A percentile compares a stretch with the other conserved stretches of the same genome.
These are phyloP conservation scores for Juglanconis juglandina DNA, from an alignment of 2,329 filamentous ascomycete species.

Conservation along the genomic window DNA sequence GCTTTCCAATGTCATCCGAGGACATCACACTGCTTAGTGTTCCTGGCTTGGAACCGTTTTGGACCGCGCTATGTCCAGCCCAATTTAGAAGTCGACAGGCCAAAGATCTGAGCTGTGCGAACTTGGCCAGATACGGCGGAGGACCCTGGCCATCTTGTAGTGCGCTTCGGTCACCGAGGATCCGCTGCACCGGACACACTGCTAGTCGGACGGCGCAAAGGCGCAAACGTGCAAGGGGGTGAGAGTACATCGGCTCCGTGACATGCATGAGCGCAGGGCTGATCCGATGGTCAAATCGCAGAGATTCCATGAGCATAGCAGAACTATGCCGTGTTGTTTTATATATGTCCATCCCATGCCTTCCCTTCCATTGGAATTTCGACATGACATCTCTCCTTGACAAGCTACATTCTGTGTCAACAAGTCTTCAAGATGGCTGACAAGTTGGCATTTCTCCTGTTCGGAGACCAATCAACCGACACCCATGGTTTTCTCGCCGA, in stretches of 20 bases:
- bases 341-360: constrained; percentile 13
- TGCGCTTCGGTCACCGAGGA: constrained; percentile 44
- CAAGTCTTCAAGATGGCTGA: constrained; percentile 38
- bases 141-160: constrained; percentile 34
- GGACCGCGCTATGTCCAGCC: not conserved
- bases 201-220: constrained; percentile 23
- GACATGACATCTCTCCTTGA: constrained; percentile 4
- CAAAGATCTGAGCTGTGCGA: not conserved
- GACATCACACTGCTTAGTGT: not conserved
- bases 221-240: constrained; percentile 27
- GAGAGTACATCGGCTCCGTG: constrained; percentile 18
- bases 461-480: constrained; percentile 69
- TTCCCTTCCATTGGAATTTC: not conserved
- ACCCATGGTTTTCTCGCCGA: constrained; percentile 61
- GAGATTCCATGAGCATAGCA: not conserved
- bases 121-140: constrained; percentile 32
- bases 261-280: constrained; percentile 10
- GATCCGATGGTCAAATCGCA: not conserved
- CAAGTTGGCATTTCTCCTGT: constrained; percentile 57
- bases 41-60: constrained; percentile 10
- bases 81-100: not conserved
- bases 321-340: not conserved
- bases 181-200: constrained; percentile 35
- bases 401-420: constrained; percentile 22
- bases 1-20: constrained; percentile 1